Conservation (phyloP, 148 eudicot genomes). For the Persicaria tinctoria region DNA sequence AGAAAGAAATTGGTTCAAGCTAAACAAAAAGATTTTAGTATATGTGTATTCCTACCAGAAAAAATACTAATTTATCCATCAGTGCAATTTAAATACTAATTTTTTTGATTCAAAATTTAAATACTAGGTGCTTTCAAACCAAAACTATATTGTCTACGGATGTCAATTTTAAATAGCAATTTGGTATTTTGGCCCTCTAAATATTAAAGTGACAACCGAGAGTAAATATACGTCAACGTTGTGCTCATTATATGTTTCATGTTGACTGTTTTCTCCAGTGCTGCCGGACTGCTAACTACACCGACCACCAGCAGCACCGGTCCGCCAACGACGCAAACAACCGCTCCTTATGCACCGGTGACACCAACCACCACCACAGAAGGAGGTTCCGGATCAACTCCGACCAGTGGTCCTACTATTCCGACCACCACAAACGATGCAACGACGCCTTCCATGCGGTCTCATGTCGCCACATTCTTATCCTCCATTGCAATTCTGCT, state of each 20-base stretch:
- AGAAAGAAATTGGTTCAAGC: too few species aligned
- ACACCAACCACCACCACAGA: not conserved
- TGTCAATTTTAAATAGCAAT: too few species aligned
- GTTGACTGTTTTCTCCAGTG: not conserved
- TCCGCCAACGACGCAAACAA: not conserved
- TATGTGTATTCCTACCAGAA: too few species aligned
- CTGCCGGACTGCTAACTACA: not conserved
- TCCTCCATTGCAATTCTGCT: not conserved
- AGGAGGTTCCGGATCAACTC: not conserved
- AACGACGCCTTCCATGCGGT: not conserved
- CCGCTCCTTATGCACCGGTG: not conserved
- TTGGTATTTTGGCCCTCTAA: too few species aligned
- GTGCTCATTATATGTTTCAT: not conserved
- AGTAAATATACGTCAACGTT: not conserved
- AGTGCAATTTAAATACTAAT: too few species aligned
- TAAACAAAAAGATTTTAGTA: too few species aligned
- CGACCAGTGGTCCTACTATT: not conserved
- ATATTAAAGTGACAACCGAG: too few species aligned
- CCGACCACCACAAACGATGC: conserved; percentile 3
- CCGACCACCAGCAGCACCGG: not conserved
- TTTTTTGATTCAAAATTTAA: too few species aligned
- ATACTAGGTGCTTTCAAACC: too few species aligned
- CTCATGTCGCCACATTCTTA: not conserved
- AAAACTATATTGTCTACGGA: too few species aligned
- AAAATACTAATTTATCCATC: too few species aligned